Evolutionary conservation across 805 yeast genomes (phyloP).

Genomic region (Candida coleopterorum): DNA sequence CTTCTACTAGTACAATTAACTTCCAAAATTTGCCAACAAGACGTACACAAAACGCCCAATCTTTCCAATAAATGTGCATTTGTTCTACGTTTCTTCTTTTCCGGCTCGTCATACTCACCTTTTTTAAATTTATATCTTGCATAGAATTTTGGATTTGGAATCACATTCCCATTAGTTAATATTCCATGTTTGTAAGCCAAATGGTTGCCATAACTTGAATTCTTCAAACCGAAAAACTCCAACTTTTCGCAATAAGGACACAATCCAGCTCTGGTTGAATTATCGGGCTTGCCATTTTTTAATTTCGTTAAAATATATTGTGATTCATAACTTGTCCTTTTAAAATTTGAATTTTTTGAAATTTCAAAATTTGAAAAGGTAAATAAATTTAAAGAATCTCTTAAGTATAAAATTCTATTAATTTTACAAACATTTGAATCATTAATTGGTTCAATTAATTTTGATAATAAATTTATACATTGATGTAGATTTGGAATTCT

Average conservation of each 20-base stretch:
- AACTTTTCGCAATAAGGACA: constrained; percentile 29
- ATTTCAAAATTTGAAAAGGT: constrained; percentile 4
- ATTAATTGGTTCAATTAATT: constrained; percentile 8
- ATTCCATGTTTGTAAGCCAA: constrained; percentile 32
- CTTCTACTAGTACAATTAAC: constrained; percentile 10
- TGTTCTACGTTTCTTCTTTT: constrained; percentile 10
- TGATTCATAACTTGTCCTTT: constrained; percentile 8
- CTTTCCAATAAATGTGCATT: constrained; percentile 10
- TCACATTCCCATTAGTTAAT: constrained; percentile 24
- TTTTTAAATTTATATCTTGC: constrained; percentile 22
- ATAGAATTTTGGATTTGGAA: constrained; percentile 27
- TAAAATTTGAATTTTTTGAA: constrained; percentile 7
- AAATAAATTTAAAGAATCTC: constrained; percentile 1
- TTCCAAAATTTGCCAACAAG: constrained; percentile 11
- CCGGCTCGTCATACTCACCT: constrained; percentile 14
- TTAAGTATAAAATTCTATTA: constrained; percentile 4
- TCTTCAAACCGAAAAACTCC: constrained; percentile 27
- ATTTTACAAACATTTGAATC: constrained; percentile 3
- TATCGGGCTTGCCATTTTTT: constrained; percentile 6
- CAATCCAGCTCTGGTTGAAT: constrained; percentile 16
- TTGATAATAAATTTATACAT: constrained; percentile 4
- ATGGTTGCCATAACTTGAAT: constrained; percentile 29
- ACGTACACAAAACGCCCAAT: constrained; percentile 9
- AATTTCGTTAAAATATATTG: constrained; percentile 8
- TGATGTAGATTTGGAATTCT: constrained; percentile 5